Base-by-base conservation (phyloP, 371 early-diverging fungal species). In the Mortierella polycephala region DNA sequence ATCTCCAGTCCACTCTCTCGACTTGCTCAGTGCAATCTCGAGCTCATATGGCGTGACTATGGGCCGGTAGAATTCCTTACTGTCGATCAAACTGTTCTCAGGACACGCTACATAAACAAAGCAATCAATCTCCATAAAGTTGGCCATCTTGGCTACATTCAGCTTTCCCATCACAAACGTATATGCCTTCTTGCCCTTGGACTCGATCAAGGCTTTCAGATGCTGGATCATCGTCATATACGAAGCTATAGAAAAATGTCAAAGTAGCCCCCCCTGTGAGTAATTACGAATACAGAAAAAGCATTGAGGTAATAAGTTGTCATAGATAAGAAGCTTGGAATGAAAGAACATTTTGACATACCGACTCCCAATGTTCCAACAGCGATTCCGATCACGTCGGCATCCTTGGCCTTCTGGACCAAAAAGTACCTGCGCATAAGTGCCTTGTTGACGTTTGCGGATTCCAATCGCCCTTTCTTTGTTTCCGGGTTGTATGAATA, bases 311-410 rank as follows among this genome's bases (percentile, higher is more conserved):
- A 30, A 1, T 30, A 30, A 30, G 30, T 30, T 30, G 4, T 30
- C 30, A 30, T 30, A 2, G 30, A 30, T 4, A 30, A 30, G 30
- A 30, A 30, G 30, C 30, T 41, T 18, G 51, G 53, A n/a, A 5
- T 37, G 0, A 13, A 12, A 42, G 10, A 16, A 55, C 11, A 56
- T 21, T 14, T 58, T n/a, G 20, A 79, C 88, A 83, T 87, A 95
- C 95, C 91, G 30, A 96, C 96, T 41, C 96, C 97, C 39, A 97
- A 83, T 0, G 98, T 97, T 23, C 98, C 98, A n/a, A 96, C 95
- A 11, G 97, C 95, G 42, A 98, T 95, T 30, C 98, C 98, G 75
- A 98, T 88, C 10, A 95, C 91, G 58, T 93, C 88, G 1, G 97
- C 94, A 82, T 98, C 97, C 66, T 90, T 91, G n/a, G 96, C 97